Evolutionary conservation across 2,329 filamentous ascomycete species (phyloP).

Genomic region (Macrophomina pseudophaseolina): DNA sequence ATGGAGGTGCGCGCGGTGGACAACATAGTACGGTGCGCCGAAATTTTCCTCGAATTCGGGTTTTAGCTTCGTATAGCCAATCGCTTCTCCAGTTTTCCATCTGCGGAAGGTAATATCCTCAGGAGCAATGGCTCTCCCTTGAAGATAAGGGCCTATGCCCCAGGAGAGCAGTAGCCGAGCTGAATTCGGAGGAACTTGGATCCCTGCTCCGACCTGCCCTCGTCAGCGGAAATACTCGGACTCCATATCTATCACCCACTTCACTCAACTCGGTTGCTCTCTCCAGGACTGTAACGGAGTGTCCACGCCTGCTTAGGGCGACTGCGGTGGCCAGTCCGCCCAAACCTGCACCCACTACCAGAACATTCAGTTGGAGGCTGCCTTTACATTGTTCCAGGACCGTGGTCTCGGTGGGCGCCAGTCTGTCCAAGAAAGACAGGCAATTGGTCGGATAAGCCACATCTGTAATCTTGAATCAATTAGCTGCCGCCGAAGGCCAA

Average conservation of each 20-base stretch:
- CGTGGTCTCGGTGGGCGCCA: background rate
- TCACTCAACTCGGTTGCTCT: slow-evolving; percentile 41
- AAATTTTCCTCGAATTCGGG: slow-evolving; percentile 54
- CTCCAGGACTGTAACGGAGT: slow-evolving; percentile 43
- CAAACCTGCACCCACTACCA: slow-evolving; percentile 31
- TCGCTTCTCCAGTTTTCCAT: slow-evolving; percentile 53
- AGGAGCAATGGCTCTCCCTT: slow-evolving; percentile 41
- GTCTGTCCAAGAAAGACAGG: background rate
- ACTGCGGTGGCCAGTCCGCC: slow-evolving; percentile 31
- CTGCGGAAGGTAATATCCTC: slow-evolving; percentile 55
- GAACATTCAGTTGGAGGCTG: slow-evolving; percentile 26
- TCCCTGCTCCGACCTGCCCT: slow-evolving; percentile 27
- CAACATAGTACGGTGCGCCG: slow-evolving; percentile 33
- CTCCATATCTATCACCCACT: slow-evolving; percentile 2
- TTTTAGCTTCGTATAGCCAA: slow-evolving; percentile 56
- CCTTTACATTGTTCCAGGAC: background rate
- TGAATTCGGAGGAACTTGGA: slow-evolving; percentile 31
- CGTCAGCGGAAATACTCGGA: background rate
- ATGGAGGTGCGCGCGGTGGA: slow-evolving; percentile 34
- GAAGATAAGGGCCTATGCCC: slow-evolving; percentile 41
- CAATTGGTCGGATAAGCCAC: slow-evolving; percentile 8
- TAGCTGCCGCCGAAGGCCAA: background rate
- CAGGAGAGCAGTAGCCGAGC: slow-evolving; percentile 54
- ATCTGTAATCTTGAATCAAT: background rate
- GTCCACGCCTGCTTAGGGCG: slow-evolving; percentile 28